phyloP scores from a whole-genome alignment of 306 rosid species.

The Cucurbita ficifolia region DNA sequence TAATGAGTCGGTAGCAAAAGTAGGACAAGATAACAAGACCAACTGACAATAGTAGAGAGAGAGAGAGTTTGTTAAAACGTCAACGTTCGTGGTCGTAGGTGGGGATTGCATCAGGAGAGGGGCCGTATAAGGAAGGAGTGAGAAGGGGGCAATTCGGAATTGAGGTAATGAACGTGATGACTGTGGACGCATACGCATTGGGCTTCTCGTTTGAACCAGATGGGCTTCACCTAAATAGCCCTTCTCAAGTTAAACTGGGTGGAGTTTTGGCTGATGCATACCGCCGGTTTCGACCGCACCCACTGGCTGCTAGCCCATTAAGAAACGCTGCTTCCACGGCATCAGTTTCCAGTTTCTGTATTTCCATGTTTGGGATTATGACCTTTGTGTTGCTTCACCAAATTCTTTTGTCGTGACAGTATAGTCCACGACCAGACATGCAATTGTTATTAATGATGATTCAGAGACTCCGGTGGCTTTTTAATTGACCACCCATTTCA shows the following conservation, averaged over 20 bases:
- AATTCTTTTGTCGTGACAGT: background rate
- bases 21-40: no score
- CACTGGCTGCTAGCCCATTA: background rate
- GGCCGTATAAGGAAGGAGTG: slow-evolving; percentile 30
- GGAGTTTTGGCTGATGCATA: slow-evolving; percentile 36
- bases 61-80: background rate
- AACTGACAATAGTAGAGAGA: background rate
- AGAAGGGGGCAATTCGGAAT: slow-evolving; percentile 49
- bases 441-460: background rate
- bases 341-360: background rate
- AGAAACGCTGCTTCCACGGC: background rate
- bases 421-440: background rate
- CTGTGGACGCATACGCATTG: slow-evolving; percentile 47
- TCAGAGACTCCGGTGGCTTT: background rate
- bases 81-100: slow-evolving; percentile 21
- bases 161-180: slow-evolving; percentile 34
- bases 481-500: no score
- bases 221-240: slow-evolving; percentile 44
- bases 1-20: no score
- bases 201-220: slow-evolving; percentile 37
- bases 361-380: background rate
- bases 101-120: slow-evolving; percentile 49
- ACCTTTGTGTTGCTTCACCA: background rate
- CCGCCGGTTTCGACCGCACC: slow-evolving; percentile 18
- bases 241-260: slow-evolving; percentile 45